Conservation (phyloP, 768 basidiomycete species). For the Lactifluus echinatus region DNA sequence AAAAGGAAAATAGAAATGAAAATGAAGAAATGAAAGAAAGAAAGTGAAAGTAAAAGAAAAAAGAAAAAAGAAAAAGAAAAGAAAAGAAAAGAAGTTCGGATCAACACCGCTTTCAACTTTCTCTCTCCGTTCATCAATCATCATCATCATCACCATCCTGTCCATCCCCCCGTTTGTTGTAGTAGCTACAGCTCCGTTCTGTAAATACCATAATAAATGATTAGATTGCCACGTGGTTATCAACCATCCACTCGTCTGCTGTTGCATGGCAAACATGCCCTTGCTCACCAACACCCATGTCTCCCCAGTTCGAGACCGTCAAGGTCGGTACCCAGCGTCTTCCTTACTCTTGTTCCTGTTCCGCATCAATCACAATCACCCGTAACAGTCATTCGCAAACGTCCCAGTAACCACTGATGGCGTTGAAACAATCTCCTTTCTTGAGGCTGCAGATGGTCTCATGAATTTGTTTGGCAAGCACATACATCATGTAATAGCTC, state of each 20-base stretch:
- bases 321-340: slow-evolving; percentile 35
- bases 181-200: too few species aligned
- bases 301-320: slow-evolving; percentile 61
- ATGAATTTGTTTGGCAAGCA: slow-evolving; percentile 58
- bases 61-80: background rate
- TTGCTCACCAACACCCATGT: slow-evolving; percentile 28
- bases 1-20: background rate
- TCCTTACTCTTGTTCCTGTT: background rate
- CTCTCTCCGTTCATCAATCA: background rate
- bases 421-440: slow-evolving; percentile 71
- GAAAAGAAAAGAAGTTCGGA: background rate
- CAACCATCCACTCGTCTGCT: background rate
- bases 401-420: slow-evolving; percentile 69
- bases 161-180: too few species aligned
- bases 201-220: background rate
- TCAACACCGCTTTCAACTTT: background rate
- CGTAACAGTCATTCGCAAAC: slow-evolving; percentile 71
- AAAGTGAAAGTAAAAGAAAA: background rate
- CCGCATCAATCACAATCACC: slow-evolving; percentile 1
- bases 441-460: slow-evolving; percentile 85
- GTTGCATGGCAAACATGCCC: background rate
- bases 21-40: background rate
- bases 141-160: too few species aligned
- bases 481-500: background rate
- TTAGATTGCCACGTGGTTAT: too few species aligned